Evolutionary conservation across 805 yeast genomes (phyloP).

Genomic region (Ogataea chonburiensis): DNA sequence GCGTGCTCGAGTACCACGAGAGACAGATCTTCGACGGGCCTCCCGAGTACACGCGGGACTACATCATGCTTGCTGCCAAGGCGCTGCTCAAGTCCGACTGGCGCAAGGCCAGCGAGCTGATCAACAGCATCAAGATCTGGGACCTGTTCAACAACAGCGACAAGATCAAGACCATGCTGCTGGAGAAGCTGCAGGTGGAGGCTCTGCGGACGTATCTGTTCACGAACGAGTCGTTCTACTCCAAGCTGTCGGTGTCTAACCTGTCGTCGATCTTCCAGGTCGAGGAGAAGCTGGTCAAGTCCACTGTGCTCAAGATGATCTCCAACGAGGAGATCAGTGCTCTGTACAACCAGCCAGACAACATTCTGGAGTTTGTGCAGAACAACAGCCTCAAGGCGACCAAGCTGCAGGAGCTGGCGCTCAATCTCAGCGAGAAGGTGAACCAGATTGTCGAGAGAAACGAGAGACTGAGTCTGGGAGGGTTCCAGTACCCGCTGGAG

Average conservation of each 20-base stretch:
- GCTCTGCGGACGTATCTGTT: conserved; percentile 92
- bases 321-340: conserved; percentile 77
- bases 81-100: conserved; percentile 88
- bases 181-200: conserved; percentile 78
- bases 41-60: conserved; percentile 94
- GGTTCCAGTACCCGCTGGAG: conserved; percentile 43
- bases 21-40: conserved; percentile 96
- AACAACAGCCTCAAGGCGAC: conserved; percentile 67
- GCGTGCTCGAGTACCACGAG: conserved; percentile 88
- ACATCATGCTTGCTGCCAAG: conserved; percentile 87
- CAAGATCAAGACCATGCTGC: conserved; percentile 66
- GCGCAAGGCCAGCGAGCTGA: conserved; percentile 69
- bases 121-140: conserved; percentile 84
- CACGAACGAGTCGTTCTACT: conserved; percentile 74
- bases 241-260: conserved; percentile 66
- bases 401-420: conserved; percentile 83
- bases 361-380: conserved; percentile 63
- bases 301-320: conserved; percentile 72
- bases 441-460: conserved; percentile 77
- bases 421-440: conserved; percentile 79
- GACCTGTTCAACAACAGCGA: conserved; percentile 69
- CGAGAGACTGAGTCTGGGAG: conserved; percentile 79
- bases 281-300: conserved; percentile 51
- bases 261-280: conserved; percentile 69
- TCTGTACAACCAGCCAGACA: conserved; percentile 62